These are phyloP conservation scores for Populus trichocarpa DNA, from an alignment of 441 rosid genomes.

Conservation along the genomic window DNA sequence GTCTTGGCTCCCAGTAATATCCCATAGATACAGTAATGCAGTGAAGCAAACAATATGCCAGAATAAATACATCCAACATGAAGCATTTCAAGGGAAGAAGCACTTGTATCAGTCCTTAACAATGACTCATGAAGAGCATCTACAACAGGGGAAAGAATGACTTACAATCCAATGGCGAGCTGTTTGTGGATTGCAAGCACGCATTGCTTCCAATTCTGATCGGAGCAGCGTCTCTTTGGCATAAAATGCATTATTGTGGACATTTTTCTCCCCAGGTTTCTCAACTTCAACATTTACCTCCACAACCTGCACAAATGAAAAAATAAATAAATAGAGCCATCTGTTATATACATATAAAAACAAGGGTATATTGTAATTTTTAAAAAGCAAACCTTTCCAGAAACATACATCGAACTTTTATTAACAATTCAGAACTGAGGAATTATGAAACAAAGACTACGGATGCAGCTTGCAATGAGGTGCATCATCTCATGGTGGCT, in stretches of 20 bases:
- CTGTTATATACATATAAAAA: neutral
- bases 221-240: slow-evolving; percentile 68
- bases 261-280: slow-evolving; percentile 66
- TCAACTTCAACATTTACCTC: slow-evolving; percentile 72
- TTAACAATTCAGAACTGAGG: neutral
- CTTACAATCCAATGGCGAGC: slow-evolving; percentile 95
- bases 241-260: slow-evolving; percentile 83
- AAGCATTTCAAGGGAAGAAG: neutral
- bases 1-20: neutral
- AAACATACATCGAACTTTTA: neutral
- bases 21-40: neutral
- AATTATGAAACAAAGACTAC: neutral
- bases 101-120: neutral
- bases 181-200: slow-evolving; percentile 66
- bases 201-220: slow-evolving; percentile 69
- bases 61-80: neutral
- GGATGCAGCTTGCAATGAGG: neutral
- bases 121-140: neutral
- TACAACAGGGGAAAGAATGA: slow-evolving; percentile 6
- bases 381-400: neutral
- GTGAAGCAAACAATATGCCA: neutral
- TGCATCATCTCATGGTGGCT: neutral
- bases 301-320: slow-evolving; percentile 46
- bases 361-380: no score
- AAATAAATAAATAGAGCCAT: neutral